A percentile compares a stretch with the other conserved stretches of the same genome.
phyloP scores from a whole-genome alignment of 176 grass and related monocot genomes.

The Eleusine indica region DNA sequence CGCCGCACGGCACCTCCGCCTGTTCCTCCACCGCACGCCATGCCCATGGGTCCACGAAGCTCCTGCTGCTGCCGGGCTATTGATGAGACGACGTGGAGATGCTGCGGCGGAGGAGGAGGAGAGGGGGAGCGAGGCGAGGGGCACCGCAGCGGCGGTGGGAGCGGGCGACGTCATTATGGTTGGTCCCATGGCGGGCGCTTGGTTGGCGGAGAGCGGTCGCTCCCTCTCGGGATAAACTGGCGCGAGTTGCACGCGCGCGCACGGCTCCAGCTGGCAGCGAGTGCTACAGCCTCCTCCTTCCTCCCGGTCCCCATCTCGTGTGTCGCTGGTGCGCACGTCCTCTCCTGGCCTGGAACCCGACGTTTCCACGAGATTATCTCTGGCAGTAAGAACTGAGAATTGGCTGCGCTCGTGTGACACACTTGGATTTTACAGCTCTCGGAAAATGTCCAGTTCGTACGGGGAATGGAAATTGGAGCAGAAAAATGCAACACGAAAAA shows the following conservation, averaged over 20 bases:
- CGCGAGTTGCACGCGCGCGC: neutral
- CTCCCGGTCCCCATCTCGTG: no score
- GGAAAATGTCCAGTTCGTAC: no score
- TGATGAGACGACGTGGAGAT: neutral
- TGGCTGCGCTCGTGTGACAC: no score
- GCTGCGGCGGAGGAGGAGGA: neutral
- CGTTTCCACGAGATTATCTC: no score
- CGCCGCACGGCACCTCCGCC: constrained; percentile 37
- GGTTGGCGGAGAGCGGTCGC: constrained; percentile 46
- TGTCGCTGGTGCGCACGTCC: no score
- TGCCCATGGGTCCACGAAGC: neutral
- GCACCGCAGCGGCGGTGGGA: neutral
- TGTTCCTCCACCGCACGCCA: constrained; percentile 26
- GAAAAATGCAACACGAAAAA: no score
- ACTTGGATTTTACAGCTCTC: no score
- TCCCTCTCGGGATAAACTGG: constrained; percentile 22
- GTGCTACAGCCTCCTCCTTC: no score
- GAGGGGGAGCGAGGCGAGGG: constrained; percentile 10
- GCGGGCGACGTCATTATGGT: constrained; percentile 7
- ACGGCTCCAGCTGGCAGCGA: neutral
- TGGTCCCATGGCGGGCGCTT: constrained; percentile 32
- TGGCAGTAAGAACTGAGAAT: no score
- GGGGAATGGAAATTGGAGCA: no score
- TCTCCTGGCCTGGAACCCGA: neutral
- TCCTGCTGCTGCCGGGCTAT: neutral